A percentile compares a stretch with the other conserved stretches of the same genome.
Conservation (phyloP, 441 rosid genomes). For the Gossypium davidsonii region DNA sequence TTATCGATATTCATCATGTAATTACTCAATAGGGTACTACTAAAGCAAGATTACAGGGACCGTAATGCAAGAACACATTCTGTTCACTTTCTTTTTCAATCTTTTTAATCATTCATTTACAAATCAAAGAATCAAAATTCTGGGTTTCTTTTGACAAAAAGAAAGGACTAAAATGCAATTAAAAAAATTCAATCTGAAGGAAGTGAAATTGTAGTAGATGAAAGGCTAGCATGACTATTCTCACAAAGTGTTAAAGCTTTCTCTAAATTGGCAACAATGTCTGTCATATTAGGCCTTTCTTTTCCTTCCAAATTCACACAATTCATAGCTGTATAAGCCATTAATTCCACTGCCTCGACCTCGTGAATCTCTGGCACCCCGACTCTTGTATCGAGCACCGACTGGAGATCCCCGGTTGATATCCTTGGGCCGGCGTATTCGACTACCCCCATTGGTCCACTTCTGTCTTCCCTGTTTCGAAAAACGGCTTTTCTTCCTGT, state of each 20-base stretch:
- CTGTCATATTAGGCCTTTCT: constrained; percentile 30
- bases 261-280: constrained; percentile 31
- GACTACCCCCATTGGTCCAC: constrained; percentile 28
- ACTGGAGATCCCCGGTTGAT: constrained; percentile 20
- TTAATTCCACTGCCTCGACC: constrained; percentile 29
- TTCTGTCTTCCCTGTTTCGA: constrained; percentile 18
- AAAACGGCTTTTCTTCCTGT: constrained; percentile 40
- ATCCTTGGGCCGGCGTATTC: constrained; percentile 22
- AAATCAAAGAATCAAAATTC: constrained; percentile 4
- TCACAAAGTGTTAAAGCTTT: constrained; percentile 27
- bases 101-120: background rate
- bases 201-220: constrained; percentile 21
- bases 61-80: background rate
- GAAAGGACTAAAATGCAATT: no score
- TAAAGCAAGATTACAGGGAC: background rate
- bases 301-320: constrained; percentile 37
- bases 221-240: constrained; percentile 19
- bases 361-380: constrained; percentile 21
- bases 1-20: no score
- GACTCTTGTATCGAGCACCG: constrained; percentile 27
- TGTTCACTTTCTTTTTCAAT: no score
- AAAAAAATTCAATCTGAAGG: constrained; percentile 19
- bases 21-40: no score
- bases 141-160: background rate
- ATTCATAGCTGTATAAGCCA: constrained; percentile 26